These are phyloP conservation scores for Yarrowia phangngaensis DNA, from an alignment of 805 yeast species.

Conservation along the genomic window DNA sequence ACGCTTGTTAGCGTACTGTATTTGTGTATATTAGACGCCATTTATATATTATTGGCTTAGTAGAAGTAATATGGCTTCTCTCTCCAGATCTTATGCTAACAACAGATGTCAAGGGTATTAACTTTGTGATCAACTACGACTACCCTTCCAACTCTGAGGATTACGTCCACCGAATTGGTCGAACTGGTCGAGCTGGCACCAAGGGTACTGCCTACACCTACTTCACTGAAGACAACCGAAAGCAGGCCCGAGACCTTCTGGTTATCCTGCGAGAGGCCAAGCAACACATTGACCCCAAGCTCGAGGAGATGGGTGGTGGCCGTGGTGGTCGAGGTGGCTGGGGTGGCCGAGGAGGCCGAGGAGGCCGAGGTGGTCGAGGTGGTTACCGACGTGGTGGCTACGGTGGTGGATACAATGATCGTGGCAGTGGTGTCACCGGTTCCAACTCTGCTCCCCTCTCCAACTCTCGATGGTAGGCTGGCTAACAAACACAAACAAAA, in stretches of 20 bases:
- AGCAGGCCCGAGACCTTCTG: slow-evolving; percentile 85
- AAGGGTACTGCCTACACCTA: slow-evolving; percentile 92
- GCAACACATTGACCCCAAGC: slow-evolving; percentile 78
- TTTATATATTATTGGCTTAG: not conserved
- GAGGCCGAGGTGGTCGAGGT: slow-evolving; percentile 42
- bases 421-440: slow-evolving; percentile 36
- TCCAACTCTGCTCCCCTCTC: slow-evolving; percentile 45
- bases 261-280: slow-evolving; percentile 93
- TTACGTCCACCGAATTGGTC: slow-evolving; percentile 97
- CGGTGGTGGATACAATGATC: slow-evolving; percentile 29
- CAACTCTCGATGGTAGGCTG: slow-evolving; percentile 39
- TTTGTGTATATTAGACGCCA: not conserved
- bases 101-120: slow-evolving; percentile 95
- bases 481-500: slow-evolving; percentile 12
- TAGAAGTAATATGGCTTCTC: slow-evolving; percentile 1
- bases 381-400: slow-evolving; percentile 37
- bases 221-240: slow-evolving; percentile 82
- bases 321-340: slow-evolving; percentile 59
- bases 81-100: slow-evolving; percentile 24
- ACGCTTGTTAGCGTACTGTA: not conserved
- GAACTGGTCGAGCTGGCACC: slow-evolving; percentile 99
- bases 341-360: slow-evolving; percentile 45
- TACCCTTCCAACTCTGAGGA: slow-evolving; percentile 99
- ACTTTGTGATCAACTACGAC: slow-evolving; percentile 88
- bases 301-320: slow-evolving; percentile 71